Percentiles rank a stretch among this genome's conserved stretches.
phyloP scores from a whole-genome alignment of 495 filamentous ascomycete species.

The Aspergillus sclerotiicarbonarius region DNA sequence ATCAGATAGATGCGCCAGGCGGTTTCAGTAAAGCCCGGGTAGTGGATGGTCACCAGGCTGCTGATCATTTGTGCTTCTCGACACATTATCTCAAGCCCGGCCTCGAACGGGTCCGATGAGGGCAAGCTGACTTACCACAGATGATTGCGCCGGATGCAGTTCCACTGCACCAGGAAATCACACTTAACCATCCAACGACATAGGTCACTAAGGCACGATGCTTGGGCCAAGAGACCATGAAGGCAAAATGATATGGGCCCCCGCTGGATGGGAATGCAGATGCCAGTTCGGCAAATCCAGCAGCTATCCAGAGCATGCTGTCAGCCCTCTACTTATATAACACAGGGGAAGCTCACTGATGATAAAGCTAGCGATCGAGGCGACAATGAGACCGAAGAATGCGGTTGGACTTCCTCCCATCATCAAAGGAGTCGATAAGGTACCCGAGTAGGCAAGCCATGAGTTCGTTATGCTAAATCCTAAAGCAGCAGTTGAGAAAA shows the following conservation, averaged over 20 bases:
- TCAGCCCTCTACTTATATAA: background rate
- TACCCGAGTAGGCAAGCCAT: constrained; percentile 23
- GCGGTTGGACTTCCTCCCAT: constrained; percentile 17
- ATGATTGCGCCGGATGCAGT: constrained; percentile 17
- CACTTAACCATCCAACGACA: constrained; percentile 27
- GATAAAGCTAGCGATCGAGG: constrained; percentile 12
- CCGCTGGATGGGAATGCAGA: constrained; percentile 46
- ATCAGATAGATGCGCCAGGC: constrained; percentile 27
- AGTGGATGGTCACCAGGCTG: constrained; percentile 18
- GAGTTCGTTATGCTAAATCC: constrained; percentile 27
- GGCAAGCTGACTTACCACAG: constrained; percentile 9
- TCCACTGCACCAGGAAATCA: constrained; percentile 21
- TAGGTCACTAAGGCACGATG: constrained; percentile 19
- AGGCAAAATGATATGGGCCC: constrained; percentile 50
- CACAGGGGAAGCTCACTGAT: constrained; percentile 9
- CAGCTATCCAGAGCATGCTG: constrained; percentile 23
- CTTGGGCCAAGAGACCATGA: constrained; percentile 24
- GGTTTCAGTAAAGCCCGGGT: constrained; percentile 17
- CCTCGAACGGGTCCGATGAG: background rate
- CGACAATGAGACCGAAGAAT: constrained; percentile 16
- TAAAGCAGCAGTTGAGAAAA: constrained; percentile 16
- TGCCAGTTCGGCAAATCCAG: constrained; percentile 47
- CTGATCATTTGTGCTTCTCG: constrained; percentile 16
- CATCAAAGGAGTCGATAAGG: constrained; percentile 15
- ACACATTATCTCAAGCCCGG: background rate